phyloP scores from a whole-genome alignment of 208 protist genomes.

The Leishmania guyanensis region DNA sequence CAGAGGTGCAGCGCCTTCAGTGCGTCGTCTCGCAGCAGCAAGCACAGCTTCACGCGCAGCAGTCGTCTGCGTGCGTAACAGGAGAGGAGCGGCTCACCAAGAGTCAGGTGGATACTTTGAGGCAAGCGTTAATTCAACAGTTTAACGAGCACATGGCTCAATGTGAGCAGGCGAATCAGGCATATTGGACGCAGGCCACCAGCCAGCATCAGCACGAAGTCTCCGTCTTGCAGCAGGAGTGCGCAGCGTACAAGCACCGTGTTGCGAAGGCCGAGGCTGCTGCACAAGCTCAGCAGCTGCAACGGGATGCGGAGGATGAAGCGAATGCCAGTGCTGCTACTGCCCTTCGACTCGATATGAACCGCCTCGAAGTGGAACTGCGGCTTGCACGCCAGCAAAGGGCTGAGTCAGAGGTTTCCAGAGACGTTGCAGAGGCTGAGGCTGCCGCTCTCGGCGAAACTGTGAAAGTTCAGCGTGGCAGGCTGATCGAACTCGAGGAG shows the following conservation, averaged over 20 bases:
- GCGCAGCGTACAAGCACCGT: conserved; percentile 12
- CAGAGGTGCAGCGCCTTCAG: conserved; percentile 19
- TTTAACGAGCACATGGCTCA: conserved; percentile 61
- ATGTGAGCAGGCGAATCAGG: conserved; percentile 48
- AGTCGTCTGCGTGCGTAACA: background rate
- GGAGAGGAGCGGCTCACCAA: conserved; percentile 19
- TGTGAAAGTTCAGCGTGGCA: background rate
- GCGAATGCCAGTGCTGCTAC: background rate
- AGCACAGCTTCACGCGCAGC: conserved; percentile 7
- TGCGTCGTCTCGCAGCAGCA: conserved; percentile 15
- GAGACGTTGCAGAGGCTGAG: background rate
- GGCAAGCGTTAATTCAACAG: conserved; percentile 33
- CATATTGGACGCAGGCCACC: conserved; percentile 32
- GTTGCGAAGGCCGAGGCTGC: conserved; percentile 1
- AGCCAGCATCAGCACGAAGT: conserved; percentile 33
- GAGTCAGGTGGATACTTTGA: conserved; percentile 24
- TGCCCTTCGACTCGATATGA: background rate
- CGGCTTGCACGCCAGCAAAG: background rate
- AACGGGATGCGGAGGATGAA: background rate
- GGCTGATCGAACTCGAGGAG: background rate
- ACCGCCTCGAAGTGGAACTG: background rate
- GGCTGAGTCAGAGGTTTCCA: background rate
- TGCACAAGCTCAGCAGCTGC: background rate
- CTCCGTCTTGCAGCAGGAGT: conserved; percentile 14
- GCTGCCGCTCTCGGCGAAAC: conserved; percentile 1